These are phyloP conservation scores for Ehretia macrophylla DNA, from an alignment of 257 asterid species.

Conservation along the genomic window DNA sequence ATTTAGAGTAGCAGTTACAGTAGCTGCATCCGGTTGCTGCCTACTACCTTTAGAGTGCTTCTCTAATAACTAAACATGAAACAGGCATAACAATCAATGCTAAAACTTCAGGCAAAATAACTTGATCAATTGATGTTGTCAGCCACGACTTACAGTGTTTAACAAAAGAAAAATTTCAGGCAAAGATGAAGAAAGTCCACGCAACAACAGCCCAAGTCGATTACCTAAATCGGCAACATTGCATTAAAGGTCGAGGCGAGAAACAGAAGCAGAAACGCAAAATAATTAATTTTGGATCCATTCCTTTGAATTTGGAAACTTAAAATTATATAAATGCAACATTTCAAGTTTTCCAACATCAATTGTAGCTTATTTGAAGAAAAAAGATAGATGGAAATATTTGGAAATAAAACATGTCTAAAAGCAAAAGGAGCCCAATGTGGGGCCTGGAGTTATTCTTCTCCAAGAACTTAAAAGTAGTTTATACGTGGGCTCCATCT, in stretches of 20 bases:
- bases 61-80: constrained; percentile 69
- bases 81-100: constrained; percentile 17
- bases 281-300: not conserved
- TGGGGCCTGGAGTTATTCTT: no score
- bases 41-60: constrained; percentile 81
- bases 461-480: no score
- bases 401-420: no score
- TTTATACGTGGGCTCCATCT: no score
- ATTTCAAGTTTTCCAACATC: no score
- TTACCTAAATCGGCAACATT: constrained; percentile 63
- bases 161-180: constrained; percentile 79
- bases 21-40: constrained; percentile 74
- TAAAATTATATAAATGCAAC: no score
- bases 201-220: constrained; percentile 80
- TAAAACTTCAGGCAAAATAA: constrained; percentile 11
- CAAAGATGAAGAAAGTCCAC: constrained; percentile 80
- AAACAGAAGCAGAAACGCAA: constrained; percentile 15
- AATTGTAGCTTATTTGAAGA: no score
- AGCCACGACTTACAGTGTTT: constrained; percentile 65
- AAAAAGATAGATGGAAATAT: no score
- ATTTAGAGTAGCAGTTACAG: constrained; percentile 82
- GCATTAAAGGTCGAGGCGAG: constrained; percentile 11
- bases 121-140: constrained; percentile 6
- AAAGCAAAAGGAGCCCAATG: no score
- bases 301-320: no score